Conservation (phyloP, 495 filamentous ascomycete species). For the Aspergillus bridgeri region DNA sequence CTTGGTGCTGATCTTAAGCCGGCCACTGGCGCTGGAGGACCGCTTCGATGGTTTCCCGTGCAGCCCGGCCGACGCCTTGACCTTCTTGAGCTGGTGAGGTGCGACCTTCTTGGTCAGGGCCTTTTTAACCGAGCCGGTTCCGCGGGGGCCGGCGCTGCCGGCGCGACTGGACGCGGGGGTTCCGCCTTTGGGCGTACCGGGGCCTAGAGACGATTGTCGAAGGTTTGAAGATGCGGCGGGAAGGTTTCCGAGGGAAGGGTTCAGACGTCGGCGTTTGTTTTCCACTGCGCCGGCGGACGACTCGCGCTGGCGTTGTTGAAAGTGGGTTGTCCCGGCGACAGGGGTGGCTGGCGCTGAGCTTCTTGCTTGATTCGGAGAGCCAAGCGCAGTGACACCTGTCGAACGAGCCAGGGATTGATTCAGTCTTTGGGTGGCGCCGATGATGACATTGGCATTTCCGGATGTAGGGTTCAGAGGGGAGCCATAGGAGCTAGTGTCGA, state of each 20-base stretch:
- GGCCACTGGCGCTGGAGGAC: conserved; percentile 39
- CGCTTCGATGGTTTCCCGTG: conserved; percentile 56
- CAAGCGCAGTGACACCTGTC: conserved; percentile 17
- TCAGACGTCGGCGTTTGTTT: conserved; percentile 71
- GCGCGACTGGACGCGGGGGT: conserved; percentile 61
- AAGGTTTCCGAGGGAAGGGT: conserved; percentile 58
- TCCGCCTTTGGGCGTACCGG: conserved; percentile 78
- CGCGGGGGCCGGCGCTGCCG: conserved; percentile 68
- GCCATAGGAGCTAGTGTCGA: conserved; percentile 36
- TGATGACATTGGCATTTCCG: conserved; percentile 40
- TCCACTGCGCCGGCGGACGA: conserved; percentile 70
- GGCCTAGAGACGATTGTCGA: conserved; percentile 78
- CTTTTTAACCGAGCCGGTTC: conserved; percentile 53
- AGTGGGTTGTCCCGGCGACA: conserved; percentile 56
- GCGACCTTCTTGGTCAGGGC: conserved; percentile 61
- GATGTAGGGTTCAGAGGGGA: conserved; percentile 42
- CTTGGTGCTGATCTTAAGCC: conserved; percentile 44
- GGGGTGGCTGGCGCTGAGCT: conserved; percentile 66
- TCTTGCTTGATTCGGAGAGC: conserved; percentile 30
- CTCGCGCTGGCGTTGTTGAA: conserved; percentile 66
- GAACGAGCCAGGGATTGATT: conserved; percentile 40
- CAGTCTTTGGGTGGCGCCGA: conserved; percentile 44
- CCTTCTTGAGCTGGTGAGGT: conserved; percentile 56
- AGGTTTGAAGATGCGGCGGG: conserved; percentile 70
- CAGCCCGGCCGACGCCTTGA: conserved; percentile 36